Evolutionary conservation across 495 filamentous ascomycete genomes (phyloP), one percentile per base, ranked within the genome.

Genomic region (Viridothelium virens): DNA sequence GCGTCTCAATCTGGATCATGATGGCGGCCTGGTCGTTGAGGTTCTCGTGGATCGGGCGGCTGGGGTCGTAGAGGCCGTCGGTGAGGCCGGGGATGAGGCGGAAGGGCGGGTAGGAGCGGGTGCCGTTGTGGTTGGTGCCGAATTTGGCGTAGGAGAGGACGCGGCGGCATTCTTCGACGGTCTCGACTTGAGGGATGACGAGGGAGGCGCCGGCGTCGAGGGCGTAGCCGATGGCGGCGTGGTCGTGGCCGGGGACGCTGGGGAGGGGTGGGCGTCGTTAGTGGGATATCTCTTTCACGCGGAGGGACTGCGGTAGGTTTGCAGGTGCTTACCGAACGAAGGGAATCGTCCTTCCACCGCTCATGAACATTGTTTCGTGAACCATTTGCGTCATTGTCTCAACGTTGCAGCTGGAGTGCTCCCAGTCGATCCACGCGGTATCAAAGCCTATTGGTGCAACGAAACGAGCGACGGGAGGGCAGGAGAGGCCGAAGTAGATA

Each of bases 1-100:
- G 88, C 68, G 83, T 81, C 37, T 81, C 85, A 63, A 76, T 75
- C 7, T 80, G 79, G 41, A 80, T 82, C 39, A 50, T 64, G 9
- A 44, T 47, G 7, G 87, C 77, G 4, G 78, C 69, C 31, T 84
- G 77, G 25, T 72, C 78, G 37, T 83, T 78, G 0, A 83, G 80
- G 14, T 78, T 67, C 39, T 86, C 74, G 48, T 77, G 74, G 48
- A 78, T 70, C 47, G 76, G 69, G 65, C 83, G 81, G 66, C 79
- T 79, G 46, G 75, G 75, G 2, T 70, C 62, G 16, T 75, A 67
- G 66, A 87, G 88, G 1, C 69, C 70, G 9, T 77, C 75, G 48
- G 78, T 75, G n/a, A 82, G 81, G 4, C 79, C 65, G 1, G 74
- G 63, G 12, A 68, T 64, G 0, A 82, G 11, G 50, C 75, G 70